Conservation (phyloP, 2,329 filamentous ascomycete genomes). For the Ceratocystis cubensis region DNA sequence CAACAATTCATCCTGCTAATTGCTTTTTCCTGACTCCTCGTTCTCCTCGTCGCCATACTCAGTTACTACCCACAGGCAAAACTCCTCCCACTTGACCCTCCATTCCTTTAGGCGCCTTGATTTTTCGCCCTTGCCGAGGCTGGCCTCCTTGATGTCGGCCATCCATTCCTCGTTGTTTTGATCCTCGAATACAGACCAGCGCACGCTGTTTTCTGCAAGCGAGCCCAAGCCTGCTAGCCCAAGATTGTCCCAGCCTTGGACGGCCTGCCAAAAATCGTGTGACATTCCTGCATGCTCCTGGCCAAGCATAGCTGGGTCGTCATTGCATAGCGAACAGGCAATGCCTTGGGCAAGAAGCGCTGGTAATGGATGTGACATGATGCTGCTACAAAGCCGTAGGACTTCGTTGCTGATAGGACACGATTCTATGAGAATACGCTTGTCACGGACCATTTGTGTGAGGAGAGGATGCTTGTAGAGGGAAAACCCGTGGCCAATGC, state of each 20-base stretch:
- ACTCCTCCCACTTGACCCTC: conserved; percentile 72
- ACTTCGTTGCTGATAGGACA: conserved; percentile 90
- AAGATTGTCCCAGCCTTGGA: conserved; percentile 85
- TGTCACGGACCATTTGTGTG: conserved; percentile 77
- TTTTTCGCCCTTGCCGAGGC: conserved; percentile 56
- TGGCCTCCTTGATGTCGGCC: conserved; percentile 59
- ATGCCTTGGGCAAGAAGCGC: conserved; percentile 77
- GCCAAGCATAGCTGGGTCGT: conserved; percentile 79
- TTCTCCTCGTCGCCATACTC: conserved; percentile 48
- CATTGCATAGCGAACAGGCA: conserved; percentile 71
- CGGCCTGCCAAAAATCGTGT: conserved; percentile 86
- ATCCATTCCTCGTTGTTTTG: conserved; percentile 58
- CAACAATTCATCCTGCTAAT: too few species aligned
- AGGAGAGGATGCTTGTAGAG: conserved; percentile 86
- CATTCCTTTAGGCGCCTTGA: conserved; percentile 64
- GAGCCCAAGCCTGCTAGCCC: conserved; percentile 75
- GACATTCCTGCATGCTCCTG: conserved; percentile 72
- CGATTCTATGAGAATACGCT: conserved; percentile 74
- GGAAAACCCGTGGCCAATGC: conserved; percentile 82
- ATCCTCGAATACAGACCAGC: conserved; percentile 83
- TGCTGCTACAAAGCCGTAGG: conserved; percentile 61
- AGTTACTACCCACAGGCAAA: conserved; percentile 77
- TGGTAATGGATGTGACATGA: conserved; percentile 68
- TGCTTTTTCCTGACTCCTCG: neutral
- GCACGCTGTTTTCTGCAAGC: conserved; percentile 82